Conservation (phyloP, 495 filamentous ascomycete species). For the Sporormia fimetaria region DNA sequence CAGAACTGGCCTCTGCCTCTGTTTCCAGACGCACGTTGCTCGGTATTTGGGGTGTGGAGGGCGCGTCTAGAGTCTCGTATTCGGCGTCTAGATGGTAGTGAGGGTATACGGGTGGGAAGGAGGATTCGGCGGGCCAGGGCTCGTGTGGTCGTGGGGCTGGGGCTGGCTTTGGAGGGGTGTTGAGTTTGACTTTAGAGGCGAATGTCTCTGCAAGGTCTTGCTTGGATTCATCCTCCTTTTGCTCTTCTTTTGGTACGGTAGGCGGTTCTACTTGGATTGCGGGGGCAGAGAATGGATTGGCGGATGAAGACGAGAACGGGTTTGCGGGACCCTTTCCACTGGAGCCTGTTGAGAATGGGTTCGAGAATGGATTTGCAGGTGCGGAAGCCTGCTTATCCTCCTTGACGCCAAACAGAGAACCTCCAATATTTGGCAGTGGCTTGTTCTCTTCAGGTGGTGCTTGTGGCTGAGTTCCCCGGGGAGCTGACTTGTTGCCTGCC, state of each 20-base stretch:
- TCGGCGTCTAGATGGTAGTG: constrained; percentile 80
- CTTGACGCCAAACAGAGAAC: constrained; percentile 25
- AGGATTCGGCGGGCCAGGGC: constrained; percentile 62
- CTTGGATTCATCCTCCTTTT: constrained; percentile 23
- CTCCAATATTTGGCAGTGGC: constrained; percentile 29
- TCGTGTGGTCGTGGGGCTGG: constrained; percentile 32
- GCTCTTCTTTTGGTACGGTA: constrained; percentile 24
- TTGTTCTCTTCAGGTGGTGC: constrained; percentile 21
- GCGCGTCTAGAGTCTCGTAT: constrained; percentile 66
- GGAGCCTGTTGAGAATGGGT: constrained; percentile 18
- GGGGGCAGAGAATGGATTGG: constrained; percentile 49
- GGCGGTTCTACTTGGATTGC: too few relatives aligned
- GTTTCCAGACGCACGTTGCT: constrained; percentile 44
- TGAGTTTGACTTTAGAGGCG: constrained; percentile 51
- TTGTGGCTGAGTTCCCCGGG: constrained; percentile 29
- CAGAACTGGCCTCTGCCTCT: constrained; percentile 36
- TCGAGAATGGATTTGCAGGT: constrained; percentile 22
- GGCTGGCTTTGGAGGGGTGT: constrained; percentile 29
- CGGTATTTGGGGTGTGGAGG: constrained; percentile 33
- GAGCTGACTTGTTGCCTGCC: constrained; percentile 3
- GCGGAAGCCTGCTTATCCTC: neutral
- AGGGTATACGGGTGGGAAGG: constrained; percentile 60
- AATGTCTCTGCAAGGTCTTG: constrained; percentile 55
- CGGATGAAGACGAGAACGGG: constrained; percentile 38
- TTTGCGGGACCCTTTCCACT: constrained; percentile 28